These are phyloP conservation scores for Chloranthus sessilifolius DNA, from an alignment of 164 flowering plant species.

Conservation along the genomic window DNA sequence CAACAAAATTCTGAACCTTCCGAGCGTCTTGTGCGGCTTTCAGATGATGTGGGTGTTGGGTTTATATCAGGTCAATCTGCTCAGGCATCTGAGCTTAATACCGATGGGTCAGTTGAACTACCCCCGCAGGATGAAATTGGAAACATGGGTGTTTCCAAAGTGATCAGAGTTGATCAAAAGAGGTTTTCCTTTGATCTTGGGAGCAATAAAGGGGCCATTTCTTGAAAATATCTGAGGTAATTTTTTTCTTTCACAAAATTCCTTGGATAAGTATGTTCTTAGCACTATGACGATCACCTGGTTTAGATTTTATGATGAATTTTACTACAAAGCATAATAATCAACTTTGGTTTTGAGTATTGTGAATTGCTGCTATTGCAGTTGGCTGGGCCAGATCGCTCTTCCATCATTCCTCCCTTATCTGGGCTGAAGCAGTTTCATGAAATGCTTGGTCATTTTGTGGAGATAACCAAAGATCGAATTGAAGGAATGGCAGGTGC, in stretches of 20 bases:
- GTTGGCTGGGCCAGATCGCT: constrained; percentile 95
- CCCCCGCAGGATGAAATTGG: constrained; percentile 69
- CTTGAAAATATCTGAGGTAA: constrained; percentile 90
- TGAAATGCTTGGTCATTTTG: constrained; percentile 91
- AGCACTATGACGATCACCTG: too few species aligned
- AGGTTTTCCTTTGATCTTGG: constrained; percentile 98
- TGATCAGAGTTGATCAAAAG: constrained; percentile 92
- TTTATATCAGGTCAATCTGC: constrained; percentile 81
- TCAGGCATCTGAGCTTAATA: constrained; percentile 53
- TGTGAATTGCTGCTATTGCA: constrained; percentile 27
- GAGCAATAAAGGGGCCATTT: constrained; percentile 93
- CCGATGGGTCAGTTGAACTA: constrained; percentile 63
- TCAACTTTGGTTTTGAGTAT: background rate
- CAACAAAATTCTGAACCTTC: constrained; percentile 76
- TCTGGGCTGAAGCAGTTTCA: constrained; percentile 88
- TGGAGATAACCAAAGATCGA: constrained; percentile 84
- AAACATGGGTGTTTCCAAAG: constrained; percentile 71
- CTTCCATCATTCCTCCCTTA: constrained; percentile 90
- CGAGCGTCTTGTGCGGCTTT: constrained; percentile 77
- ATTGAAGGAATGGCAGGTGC: constrained; percentile 84
- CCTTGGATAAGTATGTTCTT: too few species aligned
- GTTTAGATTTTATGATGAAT: too few species aligned
- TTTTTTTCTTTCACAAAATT: too few species aligned
- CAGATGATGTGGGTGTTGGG: constrained; percentile 98
- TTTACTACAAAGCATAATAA: too few species aligned